These are phyloP conservation scores for Lagenidium sp. DNA, from an alignment of 352 stramenopile genomes.

Conservation along the genomic window DNA sequence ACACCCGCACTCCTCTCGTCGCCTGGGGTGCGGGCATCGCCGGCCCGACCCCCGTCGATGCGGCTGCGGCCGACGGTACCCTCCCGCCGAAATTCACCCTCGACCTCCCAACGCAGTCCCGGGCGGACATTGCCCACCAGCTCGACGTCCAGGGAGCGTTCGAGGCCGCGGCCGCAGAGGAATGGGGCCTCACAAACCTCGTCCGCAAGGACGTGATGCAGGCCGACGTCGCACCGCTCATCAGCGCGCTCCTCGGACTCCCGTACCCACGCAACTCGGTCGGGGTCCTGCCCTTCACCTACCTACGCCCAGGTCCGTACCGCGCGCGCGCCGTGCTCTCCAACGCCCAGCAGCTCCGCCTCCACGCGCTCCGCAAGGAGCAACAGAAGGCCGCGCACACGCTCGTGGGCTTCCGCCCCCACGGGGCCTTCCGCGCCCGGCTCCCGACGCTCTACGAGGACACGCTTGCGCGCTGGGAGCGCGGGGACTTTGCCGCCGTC, in stretches of 20 bases:
- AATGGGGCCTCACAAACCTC: constrained; percentile 44
- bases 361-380: constrained; percentile 56
- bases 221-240: constrained; percentile 68
- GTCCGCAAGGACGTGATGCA: constrained; percentile 78
- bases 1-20: constrained; percentile 73
- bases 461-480: constrained; percentile 13
- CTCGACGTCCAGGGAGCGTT: constrained; percentile 39
- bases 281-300: constrained; percentile 65
- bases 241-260: constrained; percentile 57
- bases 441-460: constrained; percentile 20
- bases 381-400: constrained; percentile 51
- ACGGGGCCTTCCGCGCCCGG: constrained; percentile 29
- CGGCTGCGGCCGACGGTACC: not conserved
- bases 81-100: constrained; percentile 25
- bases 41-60: constrained; percentile 7
- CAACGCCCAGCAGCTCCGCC: constrained; percentile 62
- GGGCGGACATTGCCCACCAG: constrained; percentile 45
- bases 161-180: constrained; percentile 22
- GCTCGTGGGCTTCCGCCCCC: constrained; percentile 54
- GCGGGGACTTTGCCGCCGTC: constrained; percentile 18
- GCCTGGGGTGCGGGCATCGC: constrained; percentile 69
- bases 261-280: constrained; percentile 82
- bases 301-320: constrained; percentile 49
- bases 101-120: constrained; percentile 63
- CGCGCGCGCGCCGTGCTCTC: constrained; percentile 52